Evolutionary conservation across 768 basidiomycete genomes (phyloP).

Genomic region (Mrakia frigida): DNA sequence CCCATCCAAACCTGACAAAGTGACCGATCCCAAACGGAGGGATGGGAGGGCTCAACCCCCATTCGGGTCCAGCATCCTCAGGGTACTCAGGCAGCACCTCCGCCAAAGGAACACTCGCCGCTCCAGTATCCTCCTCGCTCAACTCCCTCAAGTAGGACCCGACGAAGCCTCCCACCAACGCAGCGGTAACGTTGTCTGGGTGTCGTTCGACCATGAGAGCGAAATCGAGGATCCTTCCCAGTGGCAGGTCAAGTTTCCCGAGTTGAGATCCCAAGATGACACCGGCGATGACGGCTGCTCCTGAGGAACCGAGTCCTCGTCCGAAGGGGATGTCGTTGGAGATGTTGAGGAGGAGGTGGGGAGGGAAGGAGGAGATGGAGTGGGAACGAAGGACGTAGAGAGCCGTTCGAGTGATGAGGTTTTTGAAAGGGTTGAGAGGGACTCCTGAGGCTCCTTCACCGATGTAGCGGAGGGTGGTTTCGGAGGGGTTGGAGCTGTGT

Average conservation of each 20-base stretch:
- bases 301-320: slow-evolving; percentile 92
- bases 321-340: slow-evolving; percentile 95
- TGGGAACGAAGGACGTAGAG: slow-evolving; percentile 96
- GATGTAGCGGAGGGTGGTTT: slow-evolving; percentile 52
- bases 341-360: slow-evolving; percentile 65
- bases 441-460: slow-evolving; percentile 89
- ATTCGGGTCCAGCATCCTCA: slow-evolving; percentile 79
- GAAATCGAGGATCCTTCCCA: slow-evolving; percentile 77
- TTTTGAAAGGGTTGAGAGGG: slow-evolving; percentile 90
- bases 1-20: slow-evolving; percentile 85
- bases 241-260: slow-evolving; percentile 64
- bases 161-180: slow-evolving; percentile 92
- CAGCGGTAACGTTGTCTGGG: slow-evolving; percentile 98
- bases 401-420: slow-evolving; percentile 92
- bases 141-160: slow-evolving; percentile 92
- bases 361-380: slow-evolving; percentile 65
- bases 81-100: slow-evolving; percentile 97
- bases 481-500: slow-evolving; percentile 27
- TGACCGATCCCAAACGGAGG: slow-evolving; percentile 91
- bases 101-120: slow-evolving; percentile 83
- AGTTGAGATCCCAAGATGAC: slow-evolving; percentile 83
- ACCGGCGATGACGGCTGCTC: slow-evolving; percentile 97
- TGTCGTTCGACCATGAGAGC: slow-evolving; percentile 99
- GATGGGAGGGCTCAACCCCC: slow-evolving; percentile 81
- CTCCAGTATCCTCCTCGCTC: slow-evolving; percentile 69